Percentiles rank a stretch among this genome's conserved stretches.
These are phyloP conservation scores for Kurtzmaniella quercitrusa DNA, from an alignment of 1,139 yeast species.

Conservation along the genomic window DNA sequence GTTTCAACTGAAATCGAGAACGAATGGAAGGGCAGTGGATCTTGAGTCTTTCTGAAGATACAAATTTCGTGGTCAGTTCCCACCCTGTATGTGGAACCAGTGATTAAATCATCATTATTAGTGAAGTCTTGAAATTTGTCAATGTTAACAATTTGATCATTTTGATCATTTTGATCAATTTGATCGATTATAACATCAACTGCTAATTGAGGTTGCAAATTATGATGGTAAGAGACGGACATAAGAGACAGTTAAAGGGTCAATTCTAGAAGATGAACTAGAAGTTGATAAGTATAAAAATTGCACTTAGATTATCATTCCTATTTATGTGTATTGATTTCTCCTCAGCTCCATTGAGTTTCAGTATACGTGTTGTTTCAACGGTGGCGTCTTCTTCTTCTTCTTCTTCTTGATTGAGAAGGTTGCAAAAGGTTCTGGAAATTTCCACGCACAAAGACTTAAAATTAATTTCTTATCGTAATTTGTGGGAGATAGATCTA, in stretches of 20 bases:
- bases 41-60: conserved; percentile 4
- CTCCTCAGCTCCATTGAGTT: too few species aligned
- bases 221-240: not conserved
- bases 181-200: not conserved
- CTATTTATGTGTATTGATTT: not conserved
- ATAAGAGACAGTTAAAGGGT: not conserved
- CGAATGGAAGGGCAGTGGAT: conserved; percentile 4
- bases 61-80: conserved; percentile 6
- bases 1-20: conserved; percentile 2
- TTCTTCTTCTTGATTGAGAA: too few species aligned
- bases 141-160: not conserved
- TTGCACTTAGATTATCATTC: not conserved
- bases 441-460: not conserved
- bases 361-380: not conserved
- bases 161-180: not conserved
- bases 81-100: conserved; percentile 3
- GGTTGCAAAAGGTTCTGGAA: not conserved
- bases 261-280: too few species aligned
- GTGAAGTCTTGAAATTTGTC: too few species aligned
- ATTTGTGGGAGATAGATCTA: not conserved
- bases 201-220: not conserved
- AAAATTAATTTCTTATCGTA: not conserved
- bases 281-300: too few species aligned
- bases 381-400: not conserved
- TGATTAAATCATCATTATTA: not conserved